Base-by-base conservation (phyloP, 441 rosid genomes). In the Arabidopsis hybrid region DNA sequence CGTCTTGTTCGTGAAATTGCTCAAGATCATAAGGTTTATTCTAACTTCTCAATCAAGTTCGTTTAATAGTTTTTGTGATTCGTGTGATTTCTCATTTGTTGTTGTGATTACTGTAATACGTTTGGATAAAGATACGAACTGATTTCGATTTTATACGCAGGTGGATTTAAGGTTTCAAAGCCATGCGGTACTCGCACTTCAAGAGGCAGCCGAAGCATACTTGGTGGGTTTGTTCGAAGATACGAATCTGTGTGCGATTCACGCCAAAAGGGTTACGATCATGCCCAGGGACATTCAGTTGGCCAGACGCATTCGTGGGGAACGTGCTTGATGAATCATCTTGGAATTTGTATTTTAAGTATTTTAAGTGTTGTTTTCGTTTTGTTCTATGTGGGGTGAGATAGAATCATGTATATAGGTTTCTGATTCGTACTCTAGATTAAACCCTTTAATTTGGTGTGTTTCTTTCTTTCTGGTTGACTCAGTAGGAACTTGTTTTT, bases 251-350 rank as follows among this genome's bases (percentile, higher is more conserved):
- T 82, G 85, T 7, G 83, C 85, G 0, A 71, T 82, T 71, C 83
- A 82, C 11, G 83, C 85, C 0, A 82, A 77, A 58, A 77, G 83
- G 63, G 85, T 82, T 3, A 82, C 85, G 0, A 82, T 80, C 5
- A 79, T 82, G 81, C 85, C 83, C 0, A 79, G 74, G 38, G 85
- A 82, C 10, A 74, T 82, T 59, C 85, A 82, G 18, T 7, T 62
- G 39, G 67, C 53, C 0, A 6, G 40, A 14, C 67, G 67, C n/a
- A 63, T 63, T n/a, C 53, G 67, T 63, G 55, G 67, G n/a, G 67
- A 43, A 8, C 67, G 38, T 43, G 67, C 67, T 4, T 62, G 18
- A 61, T 61, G 21, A 61, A 13, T 8, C 17, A 7, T 13, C 7
- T 2, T 43, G 8, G 5, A 5, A 5, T 3, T 36, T 39, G 8